Percentiles rank a stretch among this genome's conserved stretches.
Conservation (phyloP, 169 alveolate species). For the Plasmodium gaboni region DNA sequence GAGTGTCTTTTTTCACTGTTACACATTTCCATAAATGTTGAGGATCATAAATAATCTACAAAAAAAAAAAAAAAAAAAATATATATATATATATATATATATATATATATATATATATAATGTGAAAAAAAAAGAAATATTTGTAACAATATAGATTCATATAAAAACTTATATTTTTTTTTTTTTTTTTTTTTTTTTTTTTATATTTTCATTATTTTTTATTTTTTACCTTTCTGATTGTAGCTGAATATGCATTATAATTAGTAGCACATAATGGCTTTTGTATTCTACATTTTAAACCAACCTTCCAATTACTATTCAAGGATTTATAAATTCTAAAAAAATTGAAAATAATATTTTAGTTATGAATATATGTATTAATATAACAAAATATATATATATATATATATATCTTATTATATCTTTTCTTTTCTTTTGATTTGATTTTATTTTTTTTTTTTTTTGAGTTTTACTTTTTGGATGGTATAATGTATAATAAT, state of each 20-base stretch:
- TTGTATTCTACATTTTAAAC: slow-evolving; percentile 3
- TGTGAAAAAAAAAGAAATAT: not conserved
- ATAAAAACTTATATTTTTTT: too few species aligned
- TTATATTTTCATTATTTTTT: not conserved
- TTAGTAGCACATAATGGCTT: not conserved
- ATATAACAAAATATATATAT: not conserved
- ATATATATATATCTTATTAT: not conserved
- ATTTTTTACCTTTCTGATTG: not conserved
- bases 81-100: not conserved
- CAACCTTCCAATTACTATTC: not conserved
- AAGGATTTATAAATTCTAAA: slow-evolving; percentile 3
- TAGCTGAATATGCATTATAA: not conserved
- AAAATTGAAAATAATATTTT: not conserved
- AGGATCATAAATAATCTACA: not conserved
- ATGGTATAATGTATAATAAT: slow-evolving; percentile 7
- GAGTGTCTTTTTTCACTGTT: slow-evolving; percentile 1
- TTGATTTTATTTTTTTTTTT: too few species aligned
- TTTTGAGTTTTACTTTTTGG: not conserved
- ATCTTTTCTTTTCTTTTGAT: too few species aligned
- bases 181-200: too few species aligned
- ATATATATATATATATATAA: not conserved
- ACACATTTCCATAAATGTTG: slow-evolving; percentile 1
- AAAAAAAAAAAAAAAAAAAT: not conserved
- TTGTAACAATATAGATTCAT: not conserved
- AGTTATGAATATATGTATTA: not conserved